phyloP scores from a whole-genome alignment of 768 basidiomycete species.

The Holtermannia corniformis region DNA sequence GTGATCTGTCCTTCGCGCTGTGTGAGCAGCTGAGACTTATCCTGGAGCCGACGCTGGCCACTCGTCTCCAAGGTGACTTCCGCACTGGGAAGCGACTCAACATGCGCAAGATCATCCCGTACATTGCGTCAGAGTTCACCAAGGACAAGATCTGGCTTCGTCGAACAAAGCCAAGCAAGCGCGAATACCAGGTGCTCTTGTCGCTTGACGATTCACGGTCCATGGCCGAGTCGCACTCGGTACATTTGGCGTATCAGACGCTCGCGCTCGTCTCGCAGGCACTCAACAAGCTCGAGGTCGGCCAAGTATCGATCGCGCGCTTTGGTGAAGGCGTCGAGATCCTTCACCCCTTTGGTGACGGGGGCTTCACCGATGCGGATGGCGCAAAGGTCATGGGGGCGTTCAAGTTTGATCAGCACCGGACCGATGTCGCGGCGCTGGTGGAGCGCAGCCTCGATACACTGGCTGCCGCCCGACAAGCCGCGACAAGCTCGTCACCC shows the following conservation, averaged over 20 bases:
- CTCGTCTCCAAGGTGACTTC: constrained; percentile 90
- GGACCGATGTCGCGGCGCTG: constrained; percentile 75
- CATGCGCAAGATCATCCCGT: constrained; percentile 97
- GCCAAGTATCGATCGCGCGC: constrained; percentile 82
- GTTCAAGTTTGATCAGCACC: constrained; percentile 81
- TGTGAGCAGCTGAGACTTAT: constrained; percentile 96
- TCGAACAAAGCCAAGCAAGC: constrained; percentile 80
- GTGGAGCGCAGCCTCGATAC: constrained; percentile 67
- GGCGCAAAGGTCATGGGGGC: constrained; percentile 71
- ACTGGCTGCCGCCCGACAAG: constrained; percentile 63
- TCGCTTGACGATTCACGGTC: constrained; percentile 93
- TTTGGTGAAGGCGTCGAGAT: constrained; percentile 85
- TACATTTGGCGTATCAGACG: constrained; percentile 89
- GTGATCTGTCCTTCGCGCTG: constrained; percentile 78
- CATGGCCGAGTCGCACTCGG: constrained; percentile 85
- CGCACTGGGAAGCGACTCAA: constrained; percentile 94
- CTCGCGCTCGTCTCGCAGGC: constrained; percentile 86
- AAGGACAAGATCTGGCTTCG: constrained; percentile 99
- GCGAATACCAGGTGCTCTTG: constrained; percentile 91
- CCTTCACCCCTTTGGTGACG: constrained; percentile 67
- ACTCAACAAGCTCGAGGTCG: constrained; percentile 80
- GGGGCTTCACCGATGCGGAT: constrained; percentile 66
- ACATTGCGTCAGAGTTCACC: constrained; percentile 96
- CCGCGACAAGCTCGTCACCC: constrained; percentile 50
- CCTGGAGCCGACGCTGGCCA: constrained; percentile 87